Evolutionary conservation across 1,284 basidiomycete genomes (phyloP).

Genomic region (Stygiomarasmius scandens): DNA sequence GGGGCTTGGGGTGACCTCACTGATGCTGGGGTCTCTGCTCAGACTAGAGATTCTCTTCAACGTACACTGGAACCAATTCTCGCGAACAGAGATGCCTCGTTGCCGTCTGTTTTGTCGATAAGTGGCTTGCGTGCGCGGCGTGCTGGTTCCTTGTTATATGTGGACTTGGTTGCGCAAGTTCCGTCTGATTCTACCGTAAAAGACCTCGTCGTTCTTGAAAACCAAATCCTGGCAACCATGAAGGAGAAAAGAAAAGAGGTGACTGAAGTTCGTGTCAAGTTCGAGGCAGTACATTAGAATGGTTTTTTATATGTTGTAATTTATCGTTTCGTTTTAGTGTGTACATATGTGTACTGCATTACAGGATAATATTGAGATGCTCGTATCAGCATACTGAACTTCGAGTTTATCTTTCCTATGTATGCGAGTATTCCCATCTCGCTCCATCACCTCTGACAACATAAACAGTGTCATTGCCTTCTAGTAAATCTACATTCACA

Average conservation of each 20-base stretch:
- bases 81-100: conserved; percentile 21
- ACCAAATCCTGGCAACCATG: conserved; percentile 61
- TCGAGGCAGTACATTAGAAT: conserved; percentile 42
- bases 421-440: conserved; percentile 71
- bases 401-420: too few relatives aligned
- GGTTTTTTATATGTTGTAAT: conserved; percentile 6
- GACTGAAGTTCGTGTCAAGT: conserved; percentile 79
- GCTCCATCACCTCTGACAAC: conserved; percentile 62
- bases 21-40: conserved; percentile 77
- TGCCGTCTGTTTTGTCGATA: conserved; percentile 51
- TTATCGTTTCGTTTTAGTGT: neutral
- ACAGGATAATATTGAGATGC: neutral
- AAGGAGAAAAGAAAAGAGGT: conserved; percentile 70
- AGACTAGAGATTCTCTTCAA: conserved; percentile 56
- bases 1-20: conserved; percentile 84
- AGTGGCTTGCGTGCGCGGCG: conserved; percentile 74
- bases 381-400: neutral
- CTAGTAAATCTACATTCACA: conserved; percentile 75
- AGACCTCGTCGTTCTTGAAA: conserved; percentile 63
- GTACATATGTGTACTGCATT: conserved; percentile 22
- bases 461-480: conserved; percentile 37
- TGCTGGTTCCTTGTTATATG: conserved; percentile 74
- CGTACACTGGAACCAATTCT: conserved; percentile 59
- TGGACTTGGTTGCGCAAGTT: conserved; percentile 76
- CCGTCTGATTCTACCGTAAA: conserved; percentile 59